A percentile compares a stretch with the other conserved stretches of the same genome.
phyloP scores from a whole-genome alignment of 306 rosid genomes.

The Inga leiocalycina region DNA sequence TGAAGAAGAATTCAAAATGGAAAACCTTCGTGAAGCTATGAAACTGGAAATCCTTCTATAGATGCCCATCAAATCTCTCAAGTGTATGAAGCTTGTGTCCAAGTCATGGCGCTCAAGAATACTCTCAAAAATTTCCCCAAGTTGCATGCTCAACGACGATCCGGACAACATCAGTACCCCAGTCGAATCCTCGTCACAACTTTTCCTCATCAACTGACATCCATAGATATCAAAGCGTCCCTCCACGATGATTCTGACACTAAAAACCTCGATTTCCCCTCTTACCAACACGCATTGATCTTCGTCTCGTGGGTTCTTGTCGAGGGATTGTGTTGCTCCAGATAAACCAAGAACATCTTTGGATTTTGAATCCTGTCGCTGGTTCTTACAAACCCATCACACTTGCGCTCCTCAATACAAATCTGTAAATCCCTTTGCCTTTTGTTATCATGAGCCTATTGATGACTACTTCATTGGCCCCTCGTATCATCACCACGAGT shows the following conservation, averaged over 20 bases:
- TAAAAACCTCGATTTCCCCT: not conserved
- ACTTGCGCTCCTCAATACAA: not conserved
- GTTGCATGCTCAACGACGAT: not conserved
- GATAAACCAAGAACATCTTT: not conserved
- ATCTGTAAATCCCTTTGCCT: not conserved
- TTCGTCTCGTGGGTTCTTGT: not conserved
- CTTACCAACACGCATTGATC: too few species aligned
- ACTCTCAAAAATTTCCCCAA: not conserved
- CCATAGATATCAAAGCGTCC: not conserved
- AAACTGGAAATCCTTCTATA: not conserved
- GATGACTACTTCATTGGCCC: not conserved
- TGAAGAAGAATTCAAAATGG: too few species aligned
- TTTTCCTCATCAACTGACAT: not conserved
- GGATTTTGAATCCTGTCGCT: not conserved
- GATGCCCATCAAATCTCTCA: not conserved
- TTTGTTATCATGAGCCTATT: not conserved
- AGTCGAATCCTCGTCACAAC: not conserved
- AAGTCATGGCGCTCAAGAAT: constrained; percentile 7
- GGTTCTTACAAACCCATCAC: not conserved
- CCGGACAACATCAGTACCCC: not conserved
- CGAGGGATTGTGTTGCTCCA: not conserved
- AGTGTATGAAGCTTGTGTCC: not conserved
- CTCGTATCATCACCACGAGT: not conserved
- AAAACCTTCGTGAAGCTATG: not conserved
- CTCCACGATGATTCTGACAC: not conserved